phyloP scores from a whole-genome alignment of 257 asterid genomes.

The Linderniella brevidens region DNA sequence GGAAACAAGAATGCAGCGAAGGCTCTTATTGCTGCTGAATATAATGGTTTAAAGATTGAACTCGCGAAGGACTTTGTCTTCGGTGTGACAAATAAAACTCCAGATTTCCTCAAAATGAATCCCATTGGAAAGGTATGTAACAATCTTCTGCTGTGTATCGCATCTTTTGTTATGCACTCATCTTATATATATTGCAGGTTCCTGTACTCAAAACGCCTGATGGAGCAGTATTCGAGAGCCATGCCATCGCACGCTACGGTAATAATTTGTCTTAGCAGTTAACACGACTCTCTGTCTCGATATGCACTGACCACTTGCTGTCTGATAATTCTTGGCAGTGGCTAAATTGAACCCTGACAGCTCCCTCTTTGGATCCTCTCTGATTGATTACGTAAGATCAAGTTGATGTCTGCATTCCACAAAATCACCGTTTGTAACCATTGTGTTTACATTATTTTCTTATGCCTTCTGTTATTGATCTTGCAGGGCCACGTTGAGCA shows the following conservation, averaged over 20 bases:
- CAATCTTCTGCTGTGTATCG: background rate
- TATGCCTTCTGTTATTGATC: background rate
- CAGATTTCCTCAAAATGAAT: conserved; percentile 8
- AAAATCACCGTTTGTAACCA: too few species aligned
- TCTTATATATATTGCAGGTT: conserved; percentile 23
- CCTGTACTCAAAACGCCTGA: conserved; percentile 94
- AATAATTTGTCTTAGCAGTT: conserved; percentile 1
- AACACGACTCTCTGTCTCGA: background rate
- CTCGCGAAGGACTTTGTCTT: conserved; percentile 6
- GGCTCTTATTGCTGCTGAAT: conserved; percentile 9
- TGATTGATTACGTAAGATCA: conserved; percentile 62
- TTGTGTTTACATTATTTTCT: background rate
- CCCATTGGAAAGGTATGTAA: conserved; percentile 50
- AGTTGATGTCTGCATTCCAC: background rate
- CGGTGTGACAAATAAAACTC: conserved; percentile 11
- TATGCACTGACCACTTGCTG: background rate
- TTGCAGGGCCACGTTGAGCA: conserved; percentile 39
- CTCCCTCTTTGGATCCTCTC: conserved; percentile 50
- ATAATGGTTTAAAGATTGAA: conserved; percentile 8
- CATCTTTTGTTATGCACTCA: background rate
- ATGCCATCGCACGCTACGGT: conserved; percentile 94
- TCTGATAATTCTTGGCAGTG: conserved; percentile 24
- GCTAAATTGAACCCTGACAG: conserved; percentile 28
- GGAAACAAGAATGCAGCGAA: conserved; percentile 3
- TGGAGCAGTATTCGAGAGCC: conserved; percentile 77